Conservation (phyloP, 1,284 basidiomycete species). For the Coniferiporia sulphurascens region DNA sequence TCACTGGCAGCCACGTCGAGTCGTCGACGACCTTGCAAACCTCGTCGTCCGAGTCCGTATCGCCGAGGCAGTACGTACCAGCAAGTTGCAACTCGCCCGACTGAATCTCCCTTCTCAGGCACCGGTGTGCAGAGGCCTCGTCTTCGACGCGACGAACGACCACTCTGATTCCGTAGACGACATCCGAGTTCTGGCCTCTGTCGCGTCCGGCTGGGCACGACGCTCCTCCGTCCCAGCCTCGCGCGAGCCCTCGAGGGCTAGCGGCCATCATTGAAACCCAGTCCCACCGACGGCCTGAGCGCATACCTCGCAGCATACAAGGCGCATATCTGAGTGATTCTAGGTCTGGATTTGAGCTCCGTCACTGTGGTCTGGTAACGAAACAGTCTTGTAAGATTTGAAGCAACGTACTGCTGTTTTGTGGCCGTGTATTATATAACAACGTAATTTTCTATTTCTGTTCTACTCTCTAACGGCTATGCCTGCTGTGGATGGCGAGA, state of each 20-base stretch:
- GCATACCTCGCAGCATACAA: slow-evolving; percentile 24
- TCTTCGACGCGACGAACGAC: slow-evolving; percentile 44
- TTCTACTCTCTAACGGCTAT: no score
- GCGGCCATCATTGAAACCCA: slow-evolving; percentile 23
- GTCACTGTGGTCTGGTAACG: not conserved
- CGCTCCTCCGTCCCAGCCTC: slow-evolving; percentile 23
- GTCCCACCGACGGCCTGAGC: slow-evolving; percentile 23
- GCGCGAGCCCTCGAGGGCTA: slow-evolving; percentile 25
- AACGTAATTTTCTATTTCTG: no score
- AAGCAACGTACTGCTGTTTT: not conserved
- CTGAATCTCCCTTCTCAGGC: slow-evolving; percentile 26
- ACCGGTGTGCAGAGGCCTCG: slow-evolving; percentile 34
- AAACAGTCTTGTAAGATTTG: not conserved
- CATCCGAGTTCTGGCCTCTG: slow-evolving; percentile 37
- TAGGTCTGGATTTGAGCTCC: not conserved
- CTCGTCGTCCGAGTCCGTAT: slow-evolving; percentile 39
- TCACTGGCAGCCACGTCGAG: slow-evolving; percentile 43
- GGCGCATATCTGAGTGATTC: slow-evolving; percentile 9
- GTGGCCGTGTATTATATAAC: no score
- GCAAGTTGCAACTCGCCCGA: no score
- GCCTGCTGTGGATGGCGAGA: no score
- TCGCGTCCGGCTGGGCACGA: slow-evolving; percentile 31
- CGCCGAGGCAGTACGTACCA: slow-evolving; percentile 32
- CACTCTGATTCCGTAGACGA: slow-evolving; percentile 41
- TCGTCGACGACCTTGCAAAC: slow-evolving; percentile 50